Conservation (phyloP, 2,329 filamentous ascomycete genomes). For the Cladorrhinum sp. region DNA sequence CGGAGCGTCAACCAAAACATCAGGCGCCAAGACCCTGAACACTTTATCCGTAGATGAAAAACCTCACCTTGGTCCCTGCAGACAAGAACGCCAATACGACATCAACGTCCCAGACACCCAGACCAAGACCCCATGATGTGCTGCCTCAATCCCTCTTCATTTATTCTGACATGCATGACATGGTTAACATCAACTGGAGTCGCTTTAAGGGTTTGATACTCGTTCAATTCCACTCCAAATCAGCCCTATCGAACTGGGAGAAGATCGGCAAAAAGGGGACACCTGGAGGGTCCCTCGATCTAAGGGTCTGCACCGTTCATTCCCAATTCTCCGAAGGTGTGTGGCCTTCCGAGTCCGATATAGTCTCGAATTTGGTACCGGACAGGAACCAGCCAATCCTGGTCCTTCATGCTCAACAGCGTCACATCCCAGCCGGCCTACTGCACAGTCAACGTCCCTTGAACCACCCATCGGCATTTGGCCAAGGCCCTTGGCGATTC, state of each 20-base stretch:
- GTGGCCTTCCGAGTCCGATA: constrained; percentile 6
- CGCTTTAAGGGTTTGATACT: not conserved
- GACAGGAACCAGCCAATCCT: not conserved
- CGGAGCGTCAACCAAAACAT: constrained; percentile 5
- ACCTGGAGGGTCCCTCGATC: not conserved
- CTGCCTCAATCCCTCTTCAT: not conserved
- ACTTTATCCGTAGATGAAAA: constrained; percentile 22
- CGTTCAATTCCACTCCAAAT: not conserved
- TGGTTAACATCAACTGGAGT: not conserved
- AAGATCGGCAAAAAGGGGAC: not conserved
- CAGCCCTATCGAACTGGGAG: not conserved
- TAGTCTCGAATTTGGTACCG: constrained; percentile 1
- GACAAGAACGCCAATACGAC: not conserved
- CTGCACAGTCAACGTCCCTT: not conserved
- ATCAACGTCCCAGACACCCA: not conserved
- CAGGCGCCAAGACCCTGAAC: constrained; percentile 14
- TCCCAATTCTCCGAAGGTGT: constrained; percentile 9
- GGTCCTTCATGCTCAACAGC: not conserved
- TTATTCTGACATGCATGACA: constrained; percentile 5
- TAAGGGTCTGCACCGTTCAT: not conserved
- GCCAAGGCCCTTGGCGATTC: constrained; percentile 14
- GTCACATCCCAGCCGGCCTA: not conserved
- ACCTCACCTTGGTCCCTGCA: constrained; percentile 3
- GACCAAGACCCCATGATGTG: not conserved
- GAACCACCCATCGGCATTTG: constrained; percentile 1